Conservation (phyloP, 371 early-diverging fungal genomes). For the Mucor circinelloides region DNA sequence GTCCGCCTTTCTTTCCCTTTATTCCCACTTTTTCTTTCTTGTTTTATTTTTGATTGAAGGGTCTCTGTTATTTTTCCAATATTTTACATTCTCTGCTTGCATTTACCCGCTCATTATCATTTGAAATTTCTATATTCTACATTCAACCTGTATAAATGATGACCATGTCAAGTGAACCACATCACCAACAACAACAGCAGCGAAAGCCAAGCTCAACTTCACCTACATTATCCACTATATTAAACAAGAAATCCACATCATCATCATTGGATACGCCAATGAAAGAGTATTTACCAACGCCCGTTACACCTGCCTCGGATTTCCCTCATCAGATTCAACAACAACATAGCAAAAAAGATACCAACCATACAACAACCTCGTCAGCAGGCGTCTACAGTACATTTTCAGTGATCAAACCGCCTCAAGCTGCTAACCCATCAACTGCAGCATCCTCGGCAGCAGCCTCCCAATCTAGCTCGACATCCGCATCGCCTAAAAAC, state of each 20-base stretch:
- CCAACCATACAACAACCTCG: not conserved
- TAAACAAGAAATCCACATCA: slow-evolving; percentile 9
- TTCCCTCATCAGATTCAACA: slow-evolving; percentile 20
- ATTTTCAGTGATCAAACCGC: slow-evolving; percentile 29
- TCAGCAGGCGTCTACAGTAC: slow-evolving; percentile 12
- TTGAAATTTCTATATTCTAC: not conserved
- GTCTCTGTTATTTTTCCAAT: not conserved
- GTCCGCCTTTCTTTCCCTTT: not conserved
- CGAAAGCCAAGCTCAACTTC: slow-evolving; percentile 1
- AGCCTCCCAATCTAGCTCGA: not conserved
- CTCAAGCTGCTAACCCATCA: slow-evolving; percentile 1
- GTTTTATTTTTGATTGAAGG: not conserved
- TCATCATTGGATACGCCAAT: slow-evolving; percentile 13
- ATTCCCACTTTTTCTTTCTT: slow-evolving; percentile 2
- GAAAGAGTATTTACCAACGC: slow-evolving; percentile 33
- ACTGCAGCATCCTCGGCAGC: not conserved
- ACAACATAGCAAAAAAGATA: slow-evolving; percentile 9
- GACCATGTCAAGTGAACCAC: not conserved
- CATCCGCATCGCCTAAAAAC: not conserved
- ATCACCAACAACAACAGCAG: not conserved
- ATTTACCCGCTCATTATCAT: not conserved
- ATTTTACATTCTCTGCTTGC: not conserved
- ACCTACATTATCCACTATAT: slow-evolving; percentile 3
- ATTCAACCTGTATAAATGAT: slow-evolving; percentile 6
- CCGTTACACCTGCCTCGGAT: slow-evolving; percentile 30